phyloP scores from a whole-genome alignment of 148 eudicot genomes.

The Dysphania ambrosioides region DNA sequence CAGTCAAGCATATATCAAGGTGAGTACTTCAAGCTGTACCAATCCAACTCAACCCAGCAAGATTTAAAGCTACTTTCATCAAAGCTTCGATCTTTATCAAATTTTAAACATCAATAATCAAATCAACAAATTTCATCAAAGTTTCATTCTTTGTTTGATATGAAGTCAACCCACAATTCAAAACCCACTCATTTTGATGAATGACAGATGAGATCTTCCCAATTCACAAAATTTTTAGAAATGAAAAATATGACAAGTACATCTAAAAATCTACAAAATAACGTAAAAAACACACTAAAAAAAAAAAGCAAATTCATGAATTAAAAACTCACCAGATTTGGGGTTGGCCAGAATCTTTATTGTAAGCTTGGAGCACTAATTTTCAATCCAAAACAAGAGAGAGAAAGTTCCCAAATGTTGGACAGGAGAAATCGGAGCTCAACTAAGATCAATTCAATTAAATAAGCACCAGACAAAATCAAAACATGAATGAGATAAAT shows the following conservation, averaged over 20 bases:
- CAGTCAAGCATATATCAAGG: constrained; percentile 4
- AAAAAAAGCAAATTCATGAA: constrained; percentile 5
- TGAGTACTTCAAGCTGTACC: constrained; percentile 9
- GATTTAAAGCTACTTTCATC: not conserved
- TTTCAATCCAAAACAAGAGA: constrained; percentile 25
- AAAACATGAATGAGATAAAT: not conserved
- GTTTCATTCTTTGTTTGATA: not conserved
- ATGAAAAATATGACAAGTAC: constrained; percentile 8
- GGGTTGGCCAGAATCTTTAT: constrained; percentile 28
- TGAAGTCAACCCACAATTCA: constrained; percentile 28
- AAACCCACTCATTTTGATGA: constrained; percentile 13
- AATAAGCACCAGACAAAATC: constrained; percentile 20
- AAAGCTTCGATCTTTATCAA: not conserved
- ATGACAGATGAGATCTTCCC: constrained; percentile 21
- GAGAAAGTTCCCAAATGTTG: constrained; percentile 30
- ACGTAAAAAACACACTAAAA: too few relatives aligned
- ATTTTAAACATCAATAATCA: too few relatives aligned
- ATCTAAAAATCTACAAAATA: not conserved
- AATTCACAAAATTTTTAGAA: not conserved
- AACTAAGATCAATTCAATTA: constrained; percentile 24
- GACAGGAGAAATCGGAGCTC: constrained; percentile 22
- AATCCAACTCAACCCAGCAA: constrained; percentile 7
- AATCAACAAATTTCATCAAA: too few relatives aligned
- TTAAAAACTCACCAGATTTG: constrained; percentile 38
- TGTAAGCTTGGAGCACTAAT: constrained; percentile 28